These are phyloP conservation scores for Umbelopsis ramanniana DNA, from an alignment of 192 early-diverging fungal species.

Conservation along the genomic window DNA sequence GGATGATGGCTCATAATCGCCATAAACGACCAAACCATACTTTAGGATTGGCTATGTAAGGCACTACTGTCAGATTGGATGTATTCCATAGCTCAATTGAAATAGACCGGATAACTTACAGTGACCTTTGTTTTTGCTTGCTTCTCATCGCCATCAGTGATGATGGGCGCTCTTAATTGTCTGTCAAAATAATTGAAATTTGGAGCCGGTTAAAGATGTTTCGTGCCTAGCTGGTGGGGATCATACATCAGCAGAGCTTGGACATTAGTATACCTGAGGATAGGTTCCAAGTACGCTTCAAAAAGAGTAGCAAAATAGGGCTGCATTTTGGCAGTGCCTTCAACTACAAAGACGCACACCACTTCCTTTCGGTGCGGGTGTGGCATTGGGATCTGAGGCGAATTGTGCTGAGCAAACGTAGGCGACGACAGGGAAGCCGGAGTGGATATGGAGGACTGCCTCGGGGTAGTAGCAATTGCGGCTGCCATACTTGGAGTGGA, in stretches of 20 bases:
- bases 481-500: constrained; percentile 17
- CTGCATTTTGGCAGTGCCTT: constrained; percentile 56
- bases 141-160: constrained; percentile 49
- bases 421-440: constrained; percentile 36
- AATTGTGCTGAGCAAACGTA: constrained; percentile 19
- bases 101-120: constrained; percentile 38
- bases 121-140: constrained; percentile 54
- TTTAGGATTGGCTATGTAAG: constrained; percentile 50
- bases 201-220: not conserved
- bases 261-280: constrained; percentile 44
- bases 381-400: constrained; percentile 30
- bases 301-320: constrained; percentile 48
- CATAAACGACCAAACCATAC: constrained; percentile 59
- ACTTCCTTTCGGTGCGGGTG: constrained; percentile 52
- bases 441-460: constrained; percentile 18
- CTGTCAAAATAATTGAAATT: constrained; percentile 36
- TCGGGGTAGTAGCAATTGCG: constrained; percentile 23
- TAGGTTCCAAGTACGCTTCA: constrained; percentile 57
- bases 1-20: constrained; percentile 58
- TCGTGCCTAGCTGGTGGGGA: not conserved
- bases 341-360: constrained; percentile 58
- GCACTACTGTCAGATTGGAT: not conserved
- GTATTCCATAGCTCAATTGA: not conserved
- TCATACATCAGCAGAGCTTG: not conserved
- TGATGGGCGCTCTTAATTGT: constrained; percentile 53